These are phyloP conservation scores for Magnaporthiopsis incrustans DNA, from an alignment of 2,329 filamentous ascomycete genomes.

Conservation along the genomic window DNA sequence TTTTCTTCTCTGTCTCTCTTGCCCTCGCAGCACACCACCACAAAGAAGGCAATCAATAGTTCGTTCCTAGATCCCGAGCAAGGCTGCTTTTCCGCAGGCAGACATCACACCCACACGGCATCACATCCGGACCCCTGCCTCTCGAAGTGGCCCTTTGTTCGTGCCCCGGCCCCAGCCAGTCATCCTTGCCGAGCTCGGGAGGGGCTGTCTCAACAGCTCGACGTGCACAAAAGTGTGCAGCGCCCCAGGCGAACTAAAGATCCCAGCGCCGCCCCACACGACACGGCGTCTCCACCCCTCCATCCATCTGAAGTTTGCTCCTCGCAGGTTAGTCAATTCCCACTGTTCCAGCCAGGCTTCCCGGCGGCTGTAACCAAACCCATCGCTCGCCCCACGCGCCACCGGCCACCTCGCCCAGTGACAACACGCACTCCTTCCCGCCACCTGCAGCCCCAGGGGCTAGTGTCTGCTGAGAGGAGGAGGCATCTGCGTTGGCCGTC, in stretches of 20 bases:
- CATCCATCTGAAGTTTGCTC: neutral
- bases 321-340: neutral
- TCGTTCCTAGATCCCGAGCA: neutral
- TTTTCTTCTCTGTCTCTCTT: neutral
- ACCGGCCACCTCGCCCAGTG: neutral
- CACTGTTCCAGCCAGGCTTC: neutral
- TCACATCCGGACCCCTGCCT: neutral
- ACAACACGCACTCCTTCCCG: neutral
- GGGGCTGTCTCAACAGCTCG: neutral
- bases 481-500: neutral
- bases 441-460: neutral
- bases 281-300: neutral
- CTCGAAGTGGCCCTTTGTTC: too few species aligned
- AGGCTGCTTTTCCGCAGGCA: neutral
- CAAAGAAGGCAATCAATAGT: neutral
- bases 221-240: neutral
- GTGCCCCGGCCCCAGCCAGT: neutral
- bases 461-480: too few species aligned
- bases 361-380: neutral
- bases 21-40: neutral
- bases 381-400: neutral
- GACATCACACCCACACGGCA: neutral
- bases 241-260: too few species aligned
- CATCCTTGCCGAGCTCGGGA: neutral
- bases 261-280: too few species aligned